These are phyloP conservation scores for Chlorencoelia australis DNA, from an alignment of 2,329 filamentous ascomycete genomes.

Conservation along the genomic window DNA sequence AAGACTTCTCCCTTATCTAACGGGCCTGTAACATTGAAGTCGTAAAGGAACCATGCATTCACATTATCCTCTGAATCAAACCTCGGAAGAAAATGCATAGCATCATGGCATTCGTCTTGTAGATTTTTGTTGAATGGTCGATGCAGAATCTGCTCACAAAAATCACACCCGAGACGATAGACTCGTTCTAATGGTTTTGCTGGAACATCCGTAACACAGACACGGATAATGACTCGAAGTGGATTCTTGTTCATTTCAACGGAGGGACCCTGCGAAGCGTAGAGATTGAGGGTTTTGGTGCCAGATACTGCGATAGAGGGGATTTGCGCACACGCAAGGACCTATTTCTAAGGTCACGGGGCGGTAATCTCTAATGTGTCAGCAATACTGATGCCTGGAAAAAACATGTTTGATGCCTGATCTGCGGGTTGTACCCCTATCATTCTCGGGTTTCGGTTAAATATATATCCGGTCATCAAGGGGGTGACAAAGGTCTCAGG, in stretches of 20 bases:
- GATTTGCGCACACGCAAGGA: no score
- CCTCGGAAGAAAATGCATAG: constrained; percentile 1
- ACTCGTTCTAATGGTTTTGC: background rate
- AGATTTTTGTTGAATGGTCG: constrained; percentile 1
- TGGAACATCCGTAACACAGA: constrained; percentile 3
- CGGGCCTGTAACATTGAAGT: constrained; percentile 5
- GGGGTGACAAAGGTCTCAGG: no score
- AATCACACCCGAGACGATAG: constrained; percentile 2
- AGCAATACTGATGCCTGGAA: background rate
- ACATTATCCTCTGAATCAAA: constrained; percentile 1
- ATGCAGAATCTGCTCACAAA: constrained; percentile 1
- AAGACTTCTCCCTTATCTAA: constrained; percentile 1
- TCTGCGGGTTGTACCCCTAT: no score
- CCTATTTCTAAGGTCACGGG: no score
- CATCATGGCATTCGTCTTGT: background rate
- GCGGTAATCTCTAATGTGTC: no score
- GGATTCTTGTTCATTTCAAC: no score
- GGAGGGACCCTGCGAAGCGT: no score
- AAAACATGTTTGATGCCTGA: no score
- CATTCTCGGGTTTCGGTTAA: no score
- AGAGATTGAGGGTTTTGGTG: no score
- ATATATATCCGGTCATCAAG: no score
- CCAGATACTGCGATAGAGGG: no score
- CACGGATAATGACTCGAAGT: constrained; percentile 5
- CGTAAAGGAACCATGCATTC: constrained; percentile 1